Percentiles rank a stretch among this genome's conserved stretches.
These are phyloP conservation scores for Aspergillus cejpii DNA, from an alignment of 2,329 filamentous ascomycete genomes.

Conservation along the genomic window DNA sequence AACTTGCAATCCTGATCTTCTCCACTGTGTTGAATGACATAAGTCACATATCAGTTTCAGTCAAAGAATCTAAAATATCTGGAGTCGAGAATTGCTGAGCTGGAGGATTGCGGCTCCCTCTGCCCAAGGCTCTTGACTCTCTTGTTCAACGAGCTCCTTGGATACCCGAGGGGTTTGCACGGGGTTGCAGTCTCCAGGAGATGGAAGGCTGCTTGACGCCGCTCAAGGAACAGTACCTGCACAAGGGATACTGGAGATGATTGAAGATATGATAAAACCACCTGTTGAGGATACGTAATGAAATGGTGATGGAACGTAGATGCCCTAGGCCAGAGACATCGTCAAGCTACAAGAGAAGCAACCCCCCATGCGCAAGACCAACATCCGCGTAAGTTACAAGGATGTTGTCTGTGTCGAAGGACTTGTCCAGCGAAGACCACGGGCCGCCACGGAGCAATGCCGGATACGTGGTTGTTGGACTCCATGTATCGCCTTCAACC, in stretches of 20 bases:
- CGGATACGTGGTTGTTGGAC: slow-evolving; percentile 14
- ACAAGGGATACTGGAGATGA: slow-evolving; percentile 23
- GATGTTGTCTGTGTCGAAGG: slow-evolving; percentile 23
- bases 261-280: slow-evolving; percentile 23
- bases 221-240: slow-evolving; percentile 21
- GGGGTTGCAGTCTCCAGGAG: slow-evolving; percentile 7
- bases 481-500: slow-evolving; percentile 16
- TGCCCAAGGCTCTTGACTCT: slow-evolving; percentile 20
- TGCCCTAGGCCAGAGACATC: too few relatives aligned
- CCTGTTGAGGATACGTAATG: background rate
- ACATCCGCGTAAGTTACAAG: slow-evolving; percentile 12
- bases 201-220: slow-evolving; percentile 16
- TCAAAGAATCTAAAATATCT: slow-evolving; percentile 22
- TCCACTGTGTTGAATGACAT: too few relatives aligned
- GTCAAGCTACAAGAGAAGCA: slow-evolving; percentile 19
- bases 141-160: slow-evolving; percentile 8
- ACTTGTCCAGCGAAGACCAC: slow-evolving; percentile 24
- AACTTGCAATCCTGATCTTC: too few relatives aligned
- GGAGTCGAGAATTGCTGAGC: slow-evolving; percentile 19
- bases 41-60: slow-evolving; percentile 21
- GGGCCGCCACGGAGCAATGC: slow-evolving; percentile 19
- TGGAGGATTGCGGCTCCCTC: too few relatives aligned
- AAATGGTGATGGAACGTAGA: background rate
- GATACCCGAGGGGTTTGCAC: slow-evolving; percentile 10
- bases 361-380: slow-evolving; percentile 13